phyloP scores from a whole-genome alignment of 768 basidiomycete genomes.

The Leccinum barrowsii region DNA sequence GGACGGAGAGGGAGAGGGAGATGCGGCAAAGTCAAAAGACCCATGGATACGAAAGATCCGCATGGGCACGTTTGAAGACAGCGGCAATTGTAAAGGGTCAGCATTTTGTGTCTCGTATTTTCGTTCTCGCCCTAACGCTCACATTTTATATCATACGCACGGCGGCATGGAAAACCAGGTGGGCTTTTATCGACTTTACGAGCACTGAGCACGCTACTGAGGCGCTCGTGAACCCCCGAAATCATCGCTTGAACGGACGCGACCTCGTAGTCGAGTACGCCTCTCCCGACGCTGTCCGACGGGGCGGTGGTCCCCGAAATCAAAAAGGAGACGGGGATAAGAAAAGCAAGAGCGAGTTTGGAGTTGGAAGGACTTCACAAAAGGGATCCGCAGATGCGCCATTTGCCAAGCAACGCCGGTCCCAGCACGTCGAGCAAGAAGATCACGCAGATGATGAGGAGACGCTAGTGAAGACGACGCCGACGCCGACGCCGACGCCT shows the following conservation, averaged over 20 bases:
- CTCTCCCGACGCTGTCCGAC: slow-evolving; percentile 81
- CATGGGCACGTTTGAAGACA: slow-evolving; percentile 96
- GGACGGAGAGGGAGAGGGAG: background rate
- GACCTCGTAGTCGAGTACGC: slow-evolving; percentile 87
- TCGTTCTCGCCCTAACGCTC: background rate
- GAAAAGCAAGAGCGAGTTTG: slow-evolving; percentile 1
- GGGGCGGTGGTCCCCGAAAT: slow-evolving; percentile 50
- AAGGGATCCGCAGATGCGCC: background rate
- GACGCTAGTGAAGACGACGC: background rate
- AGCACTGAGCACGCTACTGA: slow-evolving; percentile 71
- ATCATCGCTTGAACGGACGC: slow-evolving; percentile 80
- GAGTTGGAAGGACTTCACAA: slow-evolving; percentile 10
- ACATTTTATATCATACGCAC: background rate
- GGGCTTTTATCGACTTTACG: slow-evolving; percentile 92
- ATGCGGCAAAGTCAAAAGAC: slow-evolving; percentile 25
- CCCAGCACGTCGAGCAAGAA: slow-evolving; percentile 2
- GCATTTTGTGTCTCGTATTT: slow-evolving; percentile 21
- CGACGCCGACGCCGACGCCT: background rate
- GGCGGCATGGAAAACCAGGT: slow-evolving; percentile 43
- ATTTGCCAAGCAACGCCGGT: slow-evolving; percentile 4
- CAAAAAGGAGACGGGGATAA: slow-evolving; percentile 23
- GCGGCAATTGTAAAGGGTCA: slow-evolving; percentile 93
- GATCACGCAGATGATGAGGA: slow-evolving; percentile 2
- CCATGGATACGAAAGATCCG: slow-evolving; percentile 77
- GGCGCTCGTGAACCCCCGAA: slow-evolving; percentile 37